Evolutionary conservation across 1,139 yeast species (phyloP).

Genomic region (Geotrichum bryndzae): DNA sequence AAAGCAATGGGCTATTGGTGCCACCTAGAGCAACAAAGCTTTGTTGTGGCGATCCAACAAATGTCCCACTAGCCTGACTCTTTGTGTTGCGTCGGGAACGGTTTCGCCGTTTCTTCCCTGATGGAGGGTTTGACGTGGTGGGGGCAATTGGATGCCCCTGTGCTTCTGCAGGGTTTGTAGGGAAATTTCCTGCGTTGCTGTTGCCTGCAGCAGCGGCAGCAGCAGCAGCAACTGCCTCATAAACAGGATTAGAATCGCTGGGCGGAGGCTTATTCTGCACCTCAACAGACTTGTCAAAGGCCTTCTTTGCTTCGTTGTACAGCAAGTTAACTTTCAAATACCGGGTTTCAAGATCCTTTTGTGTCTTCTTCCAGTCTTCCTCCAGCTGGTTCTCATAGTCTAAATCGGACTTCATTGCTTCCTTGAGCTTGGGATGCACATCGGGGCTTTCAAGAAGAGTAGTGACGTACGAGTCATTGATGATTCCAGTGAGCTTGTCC

Average conservation of each 20-base stretch:
- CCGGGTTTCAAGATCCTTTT: conserved; percentile 33
- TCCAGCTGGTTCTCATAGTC: conserved; percentile 29
- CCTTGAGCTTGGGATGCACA: conserved; percentile 22
- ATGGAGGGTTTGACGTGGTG: not conserved
- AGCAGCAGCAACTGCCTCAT: conserved; percentile 15
- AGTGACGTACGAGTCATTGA: conserved; percentile 23
- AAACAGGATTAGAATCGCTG: conserved; percentile 12
- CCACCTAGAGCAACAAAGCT: not conserved
- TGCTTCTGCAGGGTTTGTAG: conserved; percentile 2
- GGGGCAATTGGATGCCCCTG: conserved; percentile 11
- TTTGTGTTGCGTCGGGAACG: conserved; percentile 17
- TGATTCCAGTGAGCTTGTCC: conserved; percentile 26
- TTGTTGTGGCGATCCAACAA: conserved; percentile 11
- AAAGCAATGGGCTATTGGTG: not conserved
- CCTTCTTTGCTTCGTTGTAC: conserved; percentile 30
- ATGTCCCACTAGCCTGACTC: conserved; percentile 8
- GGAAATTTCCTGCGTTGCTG: conserved; percentile 1
- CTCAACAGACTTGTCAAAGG: conserved; percentile 21
- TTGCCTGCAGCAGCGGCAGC: conserved; percentile 16
- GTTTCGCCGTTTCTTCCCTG: conserved; percentile 12
- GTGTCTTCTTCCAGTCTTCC: conserved; percentile 32
- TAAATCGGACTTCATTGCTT: conserved; percentile 23
- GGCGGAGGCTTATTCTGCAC: conserved; percentile 3
- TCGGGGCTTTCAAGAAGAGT: conserved; percentile 23
- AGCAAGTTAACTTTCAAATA: conserved; percentile 32